Conservation (phyloP, 106 monocot genomes). For the Apostasia shenzhenica region DNA sequence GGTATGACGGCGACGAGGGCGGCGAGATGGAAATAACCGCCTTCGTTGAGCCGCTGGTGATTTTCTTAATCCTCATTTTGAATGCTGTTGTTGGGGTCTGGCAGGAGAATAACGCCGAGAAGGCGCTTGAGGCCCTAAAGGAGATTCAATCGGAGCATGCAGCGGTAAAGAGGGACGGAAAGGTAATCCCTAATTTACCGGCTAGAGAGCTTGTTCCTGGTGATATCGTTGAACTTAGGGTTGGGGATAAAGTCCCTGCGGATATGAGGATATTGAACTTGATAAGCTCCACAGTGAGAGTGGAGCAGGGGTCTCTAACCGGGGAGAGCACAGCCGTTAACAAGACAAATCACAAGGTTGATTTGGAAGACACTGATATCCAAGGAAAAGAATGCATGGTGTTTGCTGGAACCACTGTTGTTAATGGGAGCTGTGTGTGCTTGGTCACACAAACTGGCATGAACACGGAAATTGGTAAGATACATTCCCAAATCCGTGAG, state of each 20-base stretch:
- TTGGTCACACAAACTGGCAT: slow-evolving; percentile 45
- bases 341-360: slow-evolving; percentile 25
- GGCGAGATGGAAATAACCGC: slow-evolving; percentile 52
- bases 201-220: slow-evolving; percentile 49
- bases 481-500: slow-evolving; percentile 31
- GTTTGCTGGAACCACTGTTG: slow-evolving; percentile 71
- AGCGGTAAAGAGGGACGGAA: slow-evolving; percentile 46
- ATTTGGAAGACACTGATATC: slow-evolving; percentile 36
- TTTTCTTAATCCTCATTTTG: slow-evolving; percentile 25
- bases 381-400: slow-evolving; percentile 82
- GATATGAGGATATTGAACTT: slow-evolving; percentile 44
- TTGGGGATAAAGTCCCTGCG: slow-evolving; percentile 51
- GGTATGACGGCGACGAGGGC: slow-evolving; percentile 22
- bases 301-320: slow-evolving; percentile 54
- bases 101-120: slow-evolving; percentile 85
- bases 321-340: slow-evolving; percentile 51
- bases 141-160: slow-evolving; percentile 77
- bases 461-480: slow-evolving; percentile 41
- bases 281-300: slow-evolving; percentile 39
- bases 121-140: slow-evolving; percentile 74
- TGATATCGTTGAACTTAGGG: slow-evolving; percentile 51
- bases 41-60: slow-evolving; percentile 76
- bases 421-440: slow-evolving; percentile 75
- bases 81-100: slow-evolving; percentile 81
- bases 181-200: slow-evolving; percentile 27